phyloP scores from a whole-genome alignment of 176 grass and related monocot genomes.

The Triticum turgidum region DNA sequence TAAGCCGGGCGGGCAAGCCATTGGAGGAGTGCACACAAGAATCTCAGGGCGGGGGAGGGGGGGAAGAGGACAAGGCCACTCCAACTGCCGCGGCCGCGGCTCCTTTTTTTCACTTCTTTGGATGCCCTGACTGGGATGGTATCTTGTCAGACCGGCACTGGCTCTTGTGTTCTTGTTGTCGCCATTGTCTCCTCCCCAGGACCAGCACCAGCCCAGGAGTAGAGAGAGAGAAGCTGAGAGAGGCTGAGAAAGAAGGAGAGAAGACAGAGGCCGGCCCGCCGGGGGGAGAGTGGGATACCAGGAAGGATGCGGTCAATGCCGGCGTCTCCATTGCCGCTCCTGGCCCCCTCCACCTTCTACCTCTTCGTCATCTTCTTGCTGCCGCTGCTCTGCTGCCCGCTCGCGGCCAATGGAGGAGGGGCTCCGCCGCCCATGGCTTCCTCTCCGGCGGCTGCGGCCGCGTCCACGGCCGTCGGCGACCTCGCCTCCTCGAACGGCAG shows the following conservation, averaged over 20 bases:
- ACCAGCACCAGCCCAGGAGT: not conserved
- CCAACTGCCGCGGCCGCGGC: not conserved
- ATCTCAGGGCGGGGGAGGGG: not conserved
- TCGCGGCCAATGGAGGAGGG: constrained; percentile 35
- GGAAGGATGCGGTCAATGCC: constrained; percentile 38
- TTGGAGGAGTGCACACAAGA: constrained; percentile 42
- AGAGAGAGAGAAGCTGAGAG: not conserved
- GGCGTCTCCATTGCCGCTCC: constrained; percentile 30
- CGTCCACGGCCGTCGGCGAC: not conserved
- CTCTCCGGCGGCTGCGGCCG: not conserved
- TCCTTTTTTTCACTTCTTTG: constrained; percentile 30
- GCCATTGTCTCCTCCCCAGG: constrained; percentile 16
- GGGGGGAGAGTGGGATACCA: not conserved
- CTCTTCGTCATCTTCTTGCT: constrained; percentile 16
- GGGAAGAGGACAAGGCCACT: not conserved
- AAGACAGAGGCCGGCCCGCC: not conserved
- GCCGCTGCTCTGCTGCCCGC: constrained; percentile 29
- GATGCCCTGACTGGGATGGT: constrained; percentile 53
- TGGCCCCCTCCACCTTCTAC: not conserved
- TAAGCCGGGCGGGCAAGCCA: constrained; percentile 5
- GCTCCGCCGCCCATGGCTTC: not conserved
- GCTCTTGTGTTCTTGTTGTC: constrained; percentile 33
- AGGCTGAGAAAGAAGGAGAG: not conserved
- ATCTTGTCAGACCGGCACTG: constrained; percentile 39
- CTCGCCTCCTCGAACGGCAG: not conserved